These are phyloP conservation scores for Phytopythium boreale DNA, from an alignment of 352 stramenopile species.

Conservation along the genomic window DNA sequence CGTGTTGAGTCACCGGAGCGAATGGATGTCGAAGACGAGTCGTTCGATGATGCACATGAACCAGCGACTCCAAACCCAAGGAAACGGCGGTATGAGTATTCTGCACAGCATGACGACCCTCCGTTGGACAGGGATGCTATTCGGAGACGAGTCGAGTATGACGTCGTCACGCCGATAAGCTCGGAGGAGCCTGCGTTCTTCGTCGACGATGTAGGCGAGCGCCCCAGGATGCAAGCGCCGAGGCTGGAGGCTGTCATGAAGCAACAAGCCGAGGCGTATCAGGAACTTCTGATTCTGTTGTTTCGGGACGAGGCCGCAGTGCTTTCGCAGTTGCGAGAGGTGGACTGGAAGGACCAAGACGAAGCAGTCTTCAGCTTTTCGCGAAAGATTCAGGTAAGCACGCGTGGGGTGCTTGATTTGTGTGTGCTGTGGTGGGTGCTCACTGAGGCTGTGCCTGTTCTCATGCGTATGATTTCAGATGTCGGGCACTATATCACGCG, in stretches of 20 bases:
- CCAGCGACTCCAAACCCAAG: background rate
- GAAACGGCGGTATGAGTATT: background rate
- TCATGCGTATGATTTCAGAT: slow-evolving; percentile 19
- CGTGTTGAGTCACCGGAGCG: background rate
- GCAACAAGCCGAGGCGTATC: slow-evolving; percentile 51
- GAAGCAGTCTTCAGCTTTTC: slow-evolving; percentile 15
- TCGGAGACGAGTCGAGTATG: slow-evolving; percentile 3
- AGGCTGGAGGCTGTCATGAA: slow-evolving; percentile 34
- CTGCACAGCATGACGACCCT: background rate
- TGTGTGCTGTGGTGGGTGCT: background rate
- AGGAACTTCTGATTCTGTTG: slow-evolving; percentile 53
- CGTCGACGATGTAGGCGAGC: slow-evolving; percentile 46
- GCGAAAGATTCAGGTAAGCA: slow-evolving; percentile 25
- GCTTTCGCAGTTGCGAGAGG: slow-evolving; percentile 6
- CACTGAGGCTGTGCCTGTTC: slow-evolving; percentile 10
- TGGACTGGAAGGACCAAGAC: slow-evolving; percentile 35
- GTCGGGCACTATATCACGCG: slow-evolving; percentile 14
- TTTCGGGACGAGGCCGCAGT: slow-evolving; percentile 35
- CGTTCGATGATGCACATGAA: background rate
- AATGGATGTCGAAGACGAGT: background rate
- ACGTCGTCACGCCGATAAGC: background rate
- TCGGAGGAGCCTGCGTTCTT: slow-evolving; percentile 26
- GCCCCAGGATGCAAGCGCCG: slow-evolving; percentile 15
- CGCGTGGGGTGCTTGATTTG: background rate
- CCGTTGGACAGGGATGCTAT: background rate